Conservation (phyloP, 108 stramenopile genomes). For the Conticribra guillardii region DNA sequence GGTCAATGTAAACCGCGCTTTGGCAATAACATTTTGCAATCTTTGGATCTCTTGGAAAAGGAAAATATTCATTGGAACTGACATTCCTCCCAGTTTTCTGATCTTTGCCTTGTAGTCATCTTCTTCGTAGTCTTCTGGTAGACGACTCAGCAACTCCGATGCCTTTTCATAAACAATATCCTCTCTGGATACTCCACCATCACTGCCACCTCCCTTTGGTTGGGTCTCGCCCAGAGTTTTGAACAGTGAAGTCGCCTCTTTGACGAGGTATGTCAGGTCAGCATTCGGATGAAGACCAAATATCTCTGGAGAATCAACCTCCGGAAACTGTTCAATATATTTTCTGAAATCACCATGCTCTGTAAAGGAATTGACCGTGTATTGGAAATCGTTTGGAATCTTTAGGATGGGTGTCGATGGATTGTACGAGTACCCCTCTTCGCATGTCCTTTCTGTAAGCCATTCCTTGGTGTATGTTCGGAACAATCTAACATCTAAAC, state of each 20-base stretch:
- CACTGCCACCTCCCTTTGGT: conserved; percentile 80
- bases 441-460: conserved; percentile 78
- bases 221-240: conserved; percentile 86
- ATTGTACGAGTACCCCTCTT: conserved; percentile 79
- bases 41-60: conserved; percentile 91
- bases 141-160: conserved; percentile 67
- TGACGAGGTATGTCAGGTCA: conserved; percentile 88
- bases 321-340: conserved; percentile 79
- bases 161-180: conserved; percentile 80
- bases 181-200: conserved; percentile 74
- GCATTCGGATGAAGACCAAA: conserved; percentile 96
- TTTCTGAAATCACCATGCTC: conserved; percentile 76
- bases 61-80: conserved; percentile 88
- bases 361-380: conserved; percentile 64
- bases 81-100: conserved; percentile 82
- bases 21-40: conserved; percentile 76
- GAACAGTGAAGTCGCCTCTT: conserved; percentile 83
- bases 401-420: conserved; percentile 72
- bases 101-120: conserved; percentile 88
- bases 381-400: conserved; percentile 81
- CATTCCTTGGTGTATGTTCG: conserved; percentile 87
- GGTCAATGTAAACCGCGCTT: conserved; percentile 77
- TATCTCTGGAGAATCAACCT: conserved; percentile 91
- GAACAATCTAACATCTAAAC: conserved; percentile 87
- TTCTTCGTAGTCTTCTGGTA: conserved; percentile 87